Evolutionary conservation across 2,329 filamentous ascomycete genomes (phyloP).

Genomic region (Allantophomopsis lycopodina): DNA sequence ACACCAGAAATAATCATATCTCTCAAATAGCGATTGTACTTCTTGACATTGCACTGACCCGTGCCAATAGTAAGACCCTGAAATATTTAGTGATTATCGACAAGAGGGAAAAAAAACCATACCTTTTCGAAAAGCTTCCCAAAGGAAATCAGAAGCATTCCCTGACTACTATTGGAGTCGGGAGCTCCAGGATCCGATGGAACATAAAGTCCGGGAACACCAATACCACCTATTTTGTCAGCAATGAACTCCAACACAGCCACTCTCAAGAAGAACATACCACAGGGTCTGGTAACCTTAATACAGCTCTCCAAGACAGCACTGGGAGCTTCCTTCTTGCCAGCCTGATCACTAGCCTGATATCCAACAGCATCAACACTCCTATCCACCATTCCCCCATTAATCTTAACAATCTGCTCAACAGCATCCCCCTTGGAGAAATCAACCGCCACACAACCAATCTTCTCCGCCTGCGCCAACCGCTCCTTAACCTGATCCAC

Average conservation of each 20-base stretch:
- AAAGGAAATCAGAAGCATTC: conserved; percentile 49
- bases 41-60: conserved; percentile 55
- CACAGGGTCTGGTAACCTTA: conserved; percentile 36
- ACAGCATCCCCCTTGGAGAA: conserved; percentile 45
- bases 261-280: conserved; percentile 31
- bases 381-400: conserved; percentile 47
- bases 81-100: not conserved
- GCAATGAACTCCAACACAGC: conserved; percentile 36
- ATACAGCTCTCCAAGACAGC: conserved; percentile 52
- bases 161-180: conserved; percentile 44
- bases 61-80: conserved; percentile 45
- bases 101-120: conserved; percentile 3
- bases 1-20: conserved; percentile 51
- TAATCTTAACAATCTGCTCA: conserved; percentile 42
- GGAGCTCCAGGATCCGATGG: conserved; percentile 47
- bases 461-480: conserved; percentile 42
- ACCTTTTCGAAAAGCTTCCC: conserved; percentile 58
- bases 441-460: conserved; percentile 46
- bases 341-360: conserved; percentile 41
- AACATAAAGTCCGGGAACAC: conserved; percentile 1
- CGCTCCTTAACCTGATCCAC: conserved; percentile 49
- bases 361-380: conserved; percentile 54
- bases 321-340: conserved; percentile 45
- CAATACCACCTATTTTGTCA: not conserved
- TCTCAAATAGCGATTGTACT: conserved; percentile 51